These are phyloP conservation scores for Aspergillus sergii DNA, from an alignment of 2,329 filamentous ascomycete species.

Conservation along the genomic window DNA sequence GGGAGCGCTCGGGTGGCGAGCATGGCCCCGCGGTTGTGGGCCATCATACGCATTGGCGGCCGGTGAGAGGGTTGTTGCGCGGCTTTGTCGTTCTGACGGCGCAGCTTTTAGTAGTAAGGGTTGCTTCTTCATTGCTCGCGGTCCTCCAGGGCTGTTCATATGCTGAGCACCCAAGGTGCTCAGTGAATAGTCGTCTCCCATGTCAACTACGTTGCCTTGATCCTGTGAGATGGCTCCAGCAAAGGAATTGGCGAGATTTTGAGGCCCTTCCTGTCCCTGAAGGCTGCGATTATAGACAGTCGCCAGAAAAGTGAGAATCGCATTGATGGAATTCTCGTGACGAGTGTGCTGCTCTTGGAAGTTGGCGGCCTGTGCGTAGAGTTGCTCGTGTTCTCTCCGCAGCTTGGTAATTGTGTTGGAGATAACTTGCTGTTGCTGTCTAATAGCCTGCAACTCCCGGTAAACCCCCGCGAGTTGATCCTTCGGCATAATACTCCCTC, in stretches of 20 bases:
- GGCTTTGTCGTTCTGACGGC: constrained; percentile 32
- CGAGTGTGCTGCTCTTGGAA: constrained; percentile 92
- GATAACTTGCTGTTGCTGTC: constrained; percentile 84
- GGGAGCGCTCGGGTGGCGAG: constrained; percentile 33
- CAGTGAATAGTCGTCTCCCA: constrained; percentile 55
- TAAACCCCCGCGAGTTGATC: constrained; percentile 79
- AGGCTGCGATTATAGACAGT: constrained; percentile 95
- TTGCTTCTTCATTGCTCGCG: constrained; percentile 49
- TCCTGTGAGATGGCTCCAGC: constrained; percentile 70
- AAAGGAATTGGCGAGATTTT: constrained; percentile 84
- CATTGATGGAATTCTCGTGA: constrained; percentile 98
- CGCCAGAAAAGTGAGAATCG: constrained; percentile 94
- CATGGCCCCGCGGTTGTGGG: constrained; percentile 29
- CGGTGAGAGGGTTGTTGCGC: constrained; percentile 42
- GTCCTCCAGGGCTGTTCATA: constrained; percentile 36
- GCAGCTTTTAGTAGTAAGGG: constrained; percentile 51
- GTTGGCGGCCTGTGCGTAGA: constrained; percentile 83
- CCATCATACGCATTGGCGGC: constrained; percentile 36
- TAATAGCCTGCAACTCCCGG: constrained; percentile 77
- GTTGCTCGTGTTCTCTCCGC: constrained; percentile 80
- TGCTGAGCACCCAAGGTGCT: constrained; percentile 37
- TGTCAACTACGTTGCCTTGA: constrained; percentile 64
- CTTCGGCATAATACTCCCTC: constrained; percentile 54
- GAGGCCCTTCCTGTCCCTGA: constrained; percentile 74
- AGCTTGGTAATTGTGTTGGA: constrained; percentile 78